A percentile compares a stretch with the other conserved stretches of the same genome.
Evolutionary conservation across 2,329 filamentous ascomycete species (phyloP).

Genomic region (Botrytis elliptica): DNA sequence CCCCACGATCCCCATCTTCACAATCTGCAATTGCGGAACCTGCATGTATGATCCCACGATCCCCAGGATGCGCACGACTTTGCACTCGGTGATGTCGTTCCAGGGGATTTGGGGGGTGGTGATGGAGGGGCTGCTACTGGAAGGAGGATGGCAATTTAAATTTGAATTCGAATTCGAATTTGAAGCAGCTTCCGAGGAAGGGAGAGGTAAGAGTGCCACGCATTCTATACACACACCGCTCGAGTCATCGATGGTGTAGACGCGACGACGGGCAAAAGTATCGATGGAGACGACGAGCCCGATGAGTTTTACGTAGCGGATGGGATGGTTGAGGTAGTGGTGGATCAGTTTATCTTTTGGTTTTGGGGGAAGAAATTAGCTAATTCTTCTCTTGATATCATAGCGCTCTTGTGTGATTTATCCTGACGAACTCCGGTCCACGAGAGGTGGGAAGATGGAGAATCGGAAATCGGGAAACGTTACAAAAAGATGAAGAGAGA

Average conservation of each 20-base stretch:
- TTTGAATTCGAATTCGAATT: too few species aligned
- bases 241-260: slow-evolving; percentile 65
- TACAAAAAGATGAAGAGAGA: too few species aligned
- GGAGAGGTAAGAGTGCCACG: slow-evolving; percentile 29
- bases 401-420: too few species aligned
- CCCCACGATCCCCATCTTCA: slow-evolving; percentile 49
- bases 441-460: too few species aligned
- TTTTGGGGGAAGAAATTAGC: neutral
- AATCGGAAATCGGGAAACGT: too few species aligned
- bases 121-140: slow-evolving; percentile 50
- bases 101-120: slow-evolving; percentile 32
- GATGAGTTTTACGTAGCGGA: slow-evolving; percentile 70
- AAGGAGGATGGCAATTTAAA: neutral
- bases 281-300: slow-evolving; percentile 67
- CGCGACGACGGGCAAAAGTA: slow-evolving; percentile 47
- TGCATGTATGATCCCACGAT: slow-evolving; percentile 48
- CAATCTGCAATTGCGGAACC: slow-evolving; percentile 52
- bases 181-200: neutral
- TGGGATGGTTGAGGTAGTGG: slow-evolving; percentile 70
- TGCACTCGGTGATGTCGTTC: slow-evolving; percentile 49
- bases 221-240: slow-evolving; percentile 58
- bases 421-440: too few species aligned
- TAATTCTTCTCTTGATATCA: too few species aligned
- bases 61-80: slow-evolving; percentile 58
- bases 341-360: slow-evolving; percentile 54